Percentiles rank a stretch among this genome's conserved stretches.
Conservation (phyloP, 2,329 filamentous ascomycete genomes). For the Colletotrichum agaves region DNA sequence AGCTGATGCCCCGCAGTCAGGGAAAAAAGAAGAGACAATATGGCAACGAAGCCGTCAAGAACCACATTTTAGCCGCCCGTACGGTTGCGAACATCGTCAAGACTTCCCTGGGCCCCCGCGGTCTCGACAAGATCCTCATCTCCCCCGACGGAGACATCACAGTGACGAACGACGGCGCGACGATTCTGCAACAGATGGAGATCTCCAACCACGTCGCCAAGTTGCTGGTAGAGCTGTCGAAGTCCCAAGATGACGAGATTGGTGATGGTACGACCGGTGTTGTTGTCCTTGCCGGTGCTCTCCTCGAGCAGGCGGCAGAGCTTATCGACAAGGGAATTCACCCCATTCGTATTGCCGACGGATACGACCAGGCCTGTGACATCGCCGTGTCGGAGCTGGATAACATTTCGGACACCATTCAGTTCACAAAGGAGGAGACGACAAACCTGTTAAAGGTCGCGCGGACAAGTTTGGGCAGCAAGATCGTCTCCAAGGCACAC, state of each 20-base stretch:
- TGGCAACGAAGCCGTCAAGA: slow-evolving; percentile 97
- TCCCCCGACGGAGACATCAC: slow-evolving; percentile 99
- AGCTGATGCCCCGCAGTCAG: slow-evolving; percentile 69
- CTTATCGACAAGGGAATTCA: slow-evolving; percentile 99
- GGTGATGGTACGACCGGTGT: slow-evolving; percentile 98
- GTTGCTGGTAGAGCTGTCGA: slow-evolving; percentile 94
- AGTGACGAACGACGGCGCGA: slow-evolving; percentile 98
- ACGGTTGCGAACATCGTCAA: slow-evolving; percentile 98
- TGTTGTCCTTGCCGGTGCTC: slow-evolving; percentile 91
- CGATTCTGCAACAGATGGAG: slow-evolving; percentile 98
- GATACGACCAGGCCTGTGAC: slow-evolving; percentile 97
- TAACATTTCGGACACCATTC: slow-evolving; percentile 89
- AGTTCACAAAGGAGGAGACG: slow-evolving; percentile 83
- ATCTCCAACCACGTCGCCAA: slow-evolving; percentile 99
- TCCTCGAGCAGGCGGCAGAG: slow-evolving; percentile 95
- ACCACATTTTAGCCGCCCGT: slow-evolving; percentile 95
- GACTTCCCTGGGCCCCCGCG: slow-evolving; percentile 93
- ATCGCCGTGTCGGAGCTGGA: slow-evolving; percentile 94
- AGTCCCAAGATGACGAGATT: slow-evolving; percentile 99
- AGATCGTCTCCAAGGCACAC: slow-evolving; percentile 98
- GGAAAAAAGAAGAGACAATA: slow-evolving; percentile 98
- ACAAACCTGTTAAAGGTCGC: slow-evolving; percentile 93
- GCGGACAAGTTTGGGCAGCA: slow-evolving; percentile 94
- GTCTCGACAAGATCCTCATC: slow-evolving; percentile 98
- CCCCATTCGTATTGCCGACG: slow-evolving; percentile 97